Conservation (phyloP, 345 rosid species). For the Sisymbrium altissimum region DNA sequence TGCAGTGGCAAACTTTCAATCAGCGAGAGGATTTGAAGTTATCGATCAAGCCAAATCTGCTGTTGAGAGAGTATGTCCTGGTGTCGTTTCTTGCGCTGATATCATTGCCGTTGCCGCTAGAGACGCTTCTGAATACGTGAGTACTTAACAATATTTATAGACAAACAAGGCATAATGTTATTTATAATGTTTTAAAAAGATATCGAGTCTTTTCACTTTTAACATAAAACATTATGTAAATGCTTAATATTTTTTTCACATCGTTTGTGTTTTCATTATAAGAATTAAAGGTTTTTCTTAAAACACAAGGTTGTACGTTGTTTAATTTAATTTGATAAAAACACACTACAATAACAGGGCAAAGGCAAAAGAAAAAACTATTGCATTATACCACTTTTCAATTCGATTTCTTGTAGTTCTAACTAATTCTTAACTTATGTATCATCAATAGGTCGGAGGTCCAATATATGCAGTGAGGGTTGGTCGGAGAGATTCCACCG, state of each 20-base stretch:
- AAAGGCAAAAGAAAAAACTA: neutral
- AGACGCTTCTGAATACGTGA: slow-evolving; percentile 43
- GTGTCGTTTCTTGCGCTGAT: slow-evolving; percentile 66
- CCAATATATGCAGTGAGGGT: slow-evolving; percentile 42
- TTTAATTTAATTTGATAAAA: neutral
- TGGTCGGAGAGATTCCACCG: slow-evolving; percentile 52
- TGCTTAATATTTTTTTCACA: neutral
- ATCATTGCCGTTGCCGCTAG: slow-evolving; percentile 58
- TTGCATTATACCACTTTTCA: neutral
- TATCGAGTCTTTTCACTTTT: neutral
- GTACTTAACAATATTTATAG: neutral
- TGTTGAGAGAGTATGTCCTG: slow-evolving; percentile 46
- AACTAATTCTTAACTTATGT: neutral
- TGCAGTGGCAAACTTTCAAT: slow-evolving; percentile 20
- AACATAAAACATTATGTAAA: too few species aligned
- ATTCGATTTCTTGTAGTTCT: neutral
- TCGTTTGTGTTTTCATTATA: neutral
- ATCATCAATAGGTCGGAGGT: slow-evolving; percentile 40
- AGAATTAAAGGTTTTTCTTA: neutral
- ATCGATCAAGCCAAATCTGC: slow-evolving; percentile 52
- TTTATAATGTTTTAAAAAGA: too few species aligned
- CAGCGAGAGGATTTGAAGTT: slow-evolving; percentile 43
- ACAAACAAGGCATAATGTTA: neutral
- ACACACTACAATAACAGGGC: neutral
- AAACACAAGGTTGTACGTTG: neutral